Base-by-base conservation (phyloP, 352 stramenopile species). In the Phytophthora sojae region DNA sequence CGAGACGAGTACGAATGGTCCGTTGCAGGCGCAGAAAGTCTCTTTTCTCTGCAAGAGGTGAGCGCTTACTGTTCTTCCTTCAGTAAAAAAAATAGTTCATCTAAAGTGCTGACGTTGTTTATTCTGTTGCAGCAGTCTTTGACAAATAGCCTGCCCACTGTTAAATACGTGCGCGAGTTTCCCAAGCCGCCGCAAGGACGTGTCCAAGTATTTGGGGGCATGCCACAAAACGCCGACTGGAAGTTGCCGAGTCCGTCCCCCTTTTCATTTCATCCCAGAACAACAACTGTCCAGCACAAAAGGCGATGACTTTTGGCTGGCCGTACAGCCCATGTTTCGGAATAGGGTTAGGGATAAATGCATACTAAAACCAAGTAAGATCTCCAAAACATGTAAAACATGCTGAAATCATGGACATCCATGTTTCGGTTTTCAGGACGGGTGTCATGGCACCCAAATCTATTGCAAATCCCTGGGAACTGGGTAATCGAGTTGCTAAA, bases 111-210 rank as follows among this genome's bases (percentile, higher is more conserved):
- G 12, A 44, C 35, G 35, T n/a, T n/a, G 5, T 44, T 44, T 51
- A 8, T 23, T 21, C 4, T 21, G 11, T 23, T 14, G 8, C 37
- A 54, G 7, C 47, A 52, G 8, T n/a, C 17, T 8, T 54, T 39
- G 5, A 23, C 63, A 64, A 57, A 29, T n/a, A 77, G 45, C 15
- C 42, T 71, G 30, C 62, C 61, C 11, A 64, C 55, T 14, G 64
- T 81, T 3, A 78, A 80, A 19, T 89, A 89, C 49, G 47, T 82
- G 26, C 79, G 77, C 2, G 83, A 91, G 63, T 91, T 88, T 57
- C 69, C 81, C 7, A 85, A 67, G 39, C 71, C 73, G 25, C 60
- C 81, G 2, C 58, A 30, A 12, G 83, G 79, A 14, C 66, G 69
- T 6, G 80, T 90, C 32, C 71, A 74, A 17, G 30, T 86, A 6